Percentiles rank a stretch among this genome's conserved stretches.
Evolutionary conservation across 169 alveolate species (phyloP).

Genomic region (Plasmodium relictum): DNA sequence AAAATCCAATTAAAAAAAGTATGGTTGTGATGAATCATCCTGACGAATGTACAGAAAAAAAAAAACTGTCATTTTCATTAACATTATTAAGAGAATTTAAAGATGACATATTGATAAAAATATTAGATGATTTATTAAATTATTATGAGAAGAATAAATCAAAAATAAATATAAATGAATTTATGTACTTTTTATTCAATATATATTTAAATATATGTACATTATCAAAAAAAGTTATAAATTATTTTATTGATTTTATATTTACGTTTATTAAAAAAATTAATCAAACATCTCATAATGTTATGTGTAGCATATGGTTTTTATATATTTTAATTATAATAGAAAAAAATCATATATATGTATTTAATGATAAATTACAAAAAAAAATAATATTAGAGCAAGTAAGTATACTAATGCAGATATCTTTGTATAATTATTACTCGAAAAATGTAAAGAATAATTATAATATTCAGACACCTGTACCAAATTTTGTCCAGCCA

Average conservation of each 20-base stretch:
- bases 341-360: constrained; percentile 53
- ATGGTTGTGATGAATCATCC: constrained; percentile 55
- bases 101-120: constrained; percentile 58
- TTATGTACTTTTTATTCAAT: constrained; percentile 61
- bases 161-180: constrained; percentile 68
- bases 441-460: constrained; percentile 66
- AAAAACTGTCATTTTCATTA: constrained; percentile 38
- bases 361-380: constrained; percentile 63
- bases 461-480: constrained; percentile 56
- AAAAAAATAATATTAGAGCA: constrained; percentile 71
- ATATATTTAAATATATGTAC: constrained; percentile 68
- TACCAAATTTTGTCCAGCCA: constrained; percentile 55
- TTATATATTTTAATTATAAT: constrained; percentile 53
- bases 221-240: constrained; percentile 34
- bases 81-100: constrained; percentile 48
- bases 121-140: constrained; percentile 67
- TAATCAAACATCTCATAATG: constrained; percentile 52
- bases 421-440: constrained; percentile 62
- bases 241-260: constrained; percentile 52
- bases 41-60: constrained; percentile 53
- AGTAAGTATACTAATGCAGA: constrained; percentile 42
- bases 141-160: constrained; percentile 69
- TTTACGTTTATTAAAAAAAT: constrained; percentile 60
- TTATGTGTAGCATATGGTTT: constrained; percentile 77
- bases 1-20: constrained; percentile 46